Conservation (phyloP, 1,139 yeast species). For the Candida albicans region DNA sequence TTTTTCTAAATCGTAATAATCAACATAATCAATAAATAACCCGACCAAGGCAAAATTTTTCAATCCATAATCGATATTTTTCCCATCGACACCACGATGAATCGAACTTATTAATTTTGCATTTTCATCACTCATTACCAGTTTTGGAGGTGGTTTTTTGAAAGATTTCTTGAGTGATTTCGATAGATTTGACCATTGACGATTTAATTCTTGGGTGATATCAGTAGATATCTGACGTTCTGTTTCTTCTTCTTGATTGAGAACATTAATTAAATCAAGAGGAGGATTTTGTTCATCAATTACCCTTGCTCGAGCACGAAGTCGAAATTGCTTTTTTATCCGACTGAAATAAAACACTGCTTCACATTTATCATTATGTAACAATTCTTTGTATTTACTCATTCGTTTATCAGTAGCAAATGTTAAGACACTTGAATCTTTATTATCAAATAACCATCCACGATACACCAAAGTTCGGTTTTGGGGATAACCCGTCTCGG, state of each 20-base stretch:
- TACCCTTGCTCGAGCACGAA: constrained; percentile 63
- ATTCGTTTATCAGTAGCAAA: constrained; percentile 75
- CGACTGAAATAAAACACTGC: constrained; percentile 72
- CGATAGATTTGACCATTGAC: constrained; percentile 66
- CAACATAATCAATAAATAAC: constrained; percentile 72
- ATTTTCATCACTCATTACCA: constrained; percentile 55
- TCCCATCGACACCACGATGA: constrained; percentile 81
- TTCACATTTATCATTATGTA: constrained; percentile 57
- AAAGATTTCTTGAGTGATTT: constrained; percentile 61
- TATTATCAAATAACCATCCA: constrained; percentile 74
- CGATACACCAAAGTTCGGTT: constrained; percentile 72
- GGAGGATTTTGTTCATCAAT: constrained; percentile 37
- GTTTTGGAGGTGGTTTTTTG: constrained; percentile 71
- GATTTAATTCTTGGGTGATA: constrained; percentile 14
- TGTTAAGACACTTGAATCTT: constrained; percentile 63
- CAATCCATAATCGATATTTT: constrained; percentile 64
- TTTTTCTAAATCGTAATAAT: constrained; percentile 59
- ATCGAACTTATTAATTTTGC: constrained; percentile 65
- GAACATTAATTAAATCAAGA: not conserved
- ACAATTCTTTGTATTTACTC: constrained; percentile 57
- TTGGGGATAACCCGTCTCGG: constrained; percentile 51
- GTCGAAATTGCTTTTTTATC: constrained; percentile 65
- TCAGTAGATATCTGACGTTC: not conserved
- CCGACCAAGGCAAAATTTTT: constrained; percentile 71
- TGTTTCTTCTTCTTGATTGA: not conserved